phyloP scores from a whole-genome alignment of 257 asterid genomes.

The Solanum bulbocastanum region DNA sequence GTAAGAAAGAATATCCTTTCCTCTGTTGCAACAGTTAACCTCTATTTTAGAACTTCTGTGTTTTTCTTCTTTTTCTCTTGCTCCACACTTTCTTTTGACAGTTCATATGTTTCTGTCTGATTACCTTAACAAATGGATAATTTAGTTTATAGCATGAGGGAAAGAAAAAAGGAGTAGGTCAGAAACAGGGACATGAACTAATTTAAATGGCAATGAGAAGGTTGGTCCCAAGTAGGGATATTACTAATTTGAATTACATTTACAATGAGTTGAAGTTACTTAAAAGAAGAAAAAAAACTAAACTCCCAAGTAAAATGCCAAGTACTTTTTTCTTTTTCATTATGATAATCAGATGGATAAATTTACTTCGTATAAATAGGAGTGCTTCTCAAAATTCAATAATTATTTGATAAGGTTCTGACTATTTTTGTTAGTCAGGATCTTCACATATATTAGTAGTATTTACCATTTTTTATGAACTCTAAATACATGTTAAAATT shows the following conservation, averaged over 20 bases:
- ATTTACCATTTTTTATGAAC: background rate
- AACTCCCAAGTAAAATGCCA: background rate
- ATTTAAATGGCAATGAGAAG: background rate
- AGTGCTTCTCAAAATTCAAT: background rate
- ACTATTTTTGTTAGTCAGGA: background rate
- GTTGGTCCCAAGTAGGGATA: background rate
- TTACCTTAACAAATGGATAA: background rate
- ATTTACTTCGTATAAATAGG: background rate
- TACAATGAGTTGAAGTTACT: background rate
- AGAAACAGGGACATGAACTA: background rate
- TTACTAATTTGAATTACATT: background rate
- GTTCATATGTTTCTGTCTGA: background rate
- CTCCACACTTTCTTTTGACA: background rate
- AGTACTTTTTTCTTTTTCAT: background rate
- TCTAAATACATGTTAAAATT: background rate
- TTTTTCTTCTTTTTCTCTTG: background rate
- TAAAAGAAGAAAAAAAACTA: background rate
- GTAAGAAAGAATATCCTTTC: constrained; percentile 16
- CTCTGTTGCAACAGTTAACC: background rate
- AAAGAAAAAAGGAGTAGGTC: background rate
- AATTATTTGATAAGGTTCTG: background rate
- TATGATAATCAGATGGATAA: background rate
- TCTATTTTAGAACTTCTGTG: background rate
- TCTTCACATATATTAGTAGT: background rate
- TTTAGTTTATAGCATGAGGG: background rate